These are phyloP conservation scores for Myriosclerotinia scirpicola DNA, from an alignment of 2,329 filamentous ascomycete species.

Conservation along the genomic window DNA sequence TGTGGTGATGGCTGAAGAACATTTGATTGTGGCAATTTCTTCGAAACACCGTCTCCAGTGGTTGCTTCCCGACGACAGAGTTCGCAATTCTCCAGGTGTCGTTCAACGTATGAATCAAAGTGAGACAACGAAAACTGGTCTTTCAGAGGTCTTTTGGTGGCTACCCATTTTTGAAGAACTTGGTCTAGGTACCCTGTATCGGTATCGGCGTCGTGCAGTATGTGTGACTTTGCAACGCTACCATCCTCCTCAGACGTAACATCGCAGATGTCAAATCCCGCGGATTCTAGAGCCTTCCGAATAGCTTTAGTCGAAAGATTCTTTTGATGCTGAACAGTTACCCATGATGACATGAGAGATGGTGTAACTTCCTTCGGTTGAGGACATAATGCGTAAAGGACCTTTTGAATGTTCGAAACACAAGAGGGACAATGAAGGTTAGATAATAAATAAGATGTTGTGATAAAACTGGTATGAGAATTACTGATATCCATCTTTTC, in stretches of 20 bases:
- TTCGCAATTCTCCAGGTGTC: slow-evolving; percentile 51
- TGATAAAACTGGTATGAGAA: slow-evolving; percentile 19
- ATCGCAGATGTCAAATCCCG: slow-evolving; percentile 58
- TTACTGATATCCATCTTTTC: slow-evolving; percentile 15
- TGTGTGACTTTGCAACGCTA: slow-evolving; percentile 15
- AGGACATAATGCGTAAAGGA: slow-evolving; percentile 52
- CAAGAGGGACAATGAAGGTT: slow-evolving; percentile 81
- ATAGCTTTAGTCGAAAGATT: slow-evolving; percentile 47
- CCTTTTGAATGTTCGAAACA: slow-evolving; percentile 62
- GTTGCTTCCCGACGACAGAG: slow-evolving; percentile 46
- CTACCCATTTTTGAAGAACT: slow-evolving; percentile 32
- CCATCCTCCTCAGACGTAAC: slow-evolving; percentile 29
- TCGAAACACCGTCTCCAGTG: slow-evolving; percentile 30
- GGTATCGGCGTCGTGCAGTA: slow-evolving; percentile 28
- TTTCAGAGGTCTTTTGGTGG: slow-evolving; percentile 28
- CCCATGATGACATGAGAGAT: slow-evolving; percentile 69
- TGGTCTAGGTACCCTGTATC: slow-evolving; percentile 37
- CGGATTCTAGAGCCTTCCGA: slow-evolving; percentile 51
- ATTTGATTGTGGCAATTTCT: slow-evolving; percentile 11
- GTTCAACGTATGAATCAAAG: slow-evolving; percentile 27
- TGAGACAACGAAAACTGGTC: slow-evolving; percentile 27
- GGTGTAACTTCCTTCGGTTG: slow-evolving; percentile 60
- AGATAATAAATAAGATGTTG: slow-evolving; percentile 57
- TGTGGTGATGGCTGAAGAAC: background rate
- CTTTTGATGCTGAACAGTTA: slow-evolving; percentile 58